Evolutionary conservation across 345 rosid genomes (phyloP).

Genomic region (Toxicodendron radicans): DNA sequence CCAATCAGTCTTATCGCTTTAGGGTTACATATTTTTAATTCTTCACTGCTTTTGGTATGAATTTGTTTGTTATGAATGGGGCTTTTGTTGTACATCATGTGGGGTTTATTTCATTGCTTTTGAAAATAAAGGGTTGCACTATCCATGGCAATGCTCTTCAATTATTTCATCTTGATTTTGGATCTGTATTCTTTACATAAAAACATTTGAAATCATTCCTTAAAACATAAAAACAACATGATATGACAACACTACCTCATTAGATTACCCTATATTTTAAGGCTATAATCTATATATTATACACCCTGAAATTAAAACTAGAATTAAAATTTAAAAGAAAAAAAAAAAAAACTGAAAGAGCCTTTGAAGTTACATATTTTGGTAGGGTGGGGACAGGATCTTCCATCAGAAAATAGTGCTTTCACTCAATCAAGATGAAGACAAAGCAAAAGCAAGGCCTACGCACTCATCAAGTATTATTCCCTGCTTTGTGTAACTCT

Average conservation of each 20-base stretch:
- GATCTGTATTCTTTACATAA: neutral
- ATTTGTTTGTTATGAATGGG: no score
- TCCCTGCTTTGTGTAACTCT: neutral
- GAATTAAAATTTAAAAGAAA: neutral
- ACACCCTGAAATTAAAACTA: neutral
- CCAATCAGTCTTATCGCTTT: neutral
- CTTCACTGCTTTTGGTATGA: neutral
- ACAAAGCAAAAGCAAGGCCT: slow-evolving; percentile 16
- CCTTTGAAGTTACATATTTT: neutral
- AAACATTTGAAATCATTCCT: neutral
- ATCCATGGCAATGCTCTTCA: neutral
- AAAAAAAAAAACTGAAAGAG: neutral
- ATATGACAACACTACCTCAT: neutral
- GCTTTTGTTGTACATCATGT: no score
- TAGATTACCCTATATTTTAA: neutral
- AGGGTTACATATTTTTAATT: neutral
- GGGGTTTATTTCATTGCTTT: neutral
- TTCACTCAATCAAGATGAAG: neutral
- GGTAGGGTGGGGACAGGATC: slow-evolving; percentile 1
- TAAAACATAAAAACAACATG: neutral
- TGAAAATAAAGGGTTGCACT: neutral
- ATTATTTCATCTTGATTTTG: neutral
- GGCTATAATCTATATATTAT: neutral
- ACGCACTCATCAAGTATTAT: neutral
- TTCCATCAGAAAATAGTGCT: neutral